Conservation (phyloP, 495 filamentous ascomycete species). For the Daldinia bambusicola region DNA sequence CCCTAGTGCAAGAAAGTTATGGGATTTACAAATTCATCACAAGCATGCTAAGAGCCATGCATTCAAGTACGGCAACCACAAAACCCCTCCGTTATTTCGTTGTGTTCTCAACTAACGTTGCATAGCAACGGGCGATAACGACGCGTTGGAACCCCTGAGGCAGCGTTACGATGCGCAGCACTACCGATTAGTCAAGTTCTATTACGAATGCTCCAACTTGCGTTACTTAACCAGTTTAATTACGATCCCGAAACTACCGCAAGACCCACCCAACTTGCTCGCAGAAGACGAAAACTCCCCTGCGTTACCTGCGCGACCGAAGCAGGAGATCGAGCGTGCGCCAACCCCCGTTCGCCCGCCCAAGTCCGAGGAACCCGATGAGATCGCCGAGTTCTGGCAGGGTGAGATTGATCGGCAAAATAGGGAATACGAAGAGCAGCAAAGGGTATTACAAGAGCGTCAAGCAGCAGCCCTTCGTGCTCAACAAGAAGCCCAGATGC, state of each 20-base stretch:
- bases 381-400: conserved; percentile 98
- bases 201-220: conserved; percentile 98
- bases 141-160: conserved; percentile 90
- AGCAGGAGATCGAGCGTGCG: conserved; percentile 70
- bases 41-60: conserved; percentile 96
- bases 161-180: conserved; percentile 93
- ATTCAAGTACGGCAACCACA: conserved; percentile 74
- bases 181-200: conserved; percentile 94
- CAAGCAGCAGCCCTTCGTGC: conserved; percentile 70
- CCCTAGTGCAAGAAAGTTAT: conserved; percentile 96
- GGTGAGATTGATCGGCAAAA: conserved; percentile 90
- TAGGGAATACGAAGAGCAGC: conserved; percentile 92
- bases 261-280: conserved; percentile 89
- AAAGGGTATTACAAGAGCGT: conserved; percentile 84
- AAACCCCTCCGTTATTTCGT: background rate
- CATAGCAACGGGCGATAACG: conserved; percentile 88
- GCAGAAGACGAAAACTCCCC: conserved; percentile 85
- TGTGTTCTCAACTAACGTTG: conserved; percentile 41
- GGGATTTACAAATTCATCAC: conserved; percentile 97
- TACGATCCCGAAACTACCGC: conserved; percentile 93
- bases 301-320: conserved; percentile 83
- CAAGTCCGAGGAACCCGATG: conserved; percentile 82
- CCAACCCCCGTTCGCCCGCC: conserved; percentile 74
- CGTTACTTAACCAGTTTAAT: conserved; percentile 96
- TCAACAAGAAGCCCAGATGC: conserved; percentile 81